A percentile compares a stretch with the other conserved stretches of the same genome.
phyloP scores from a whole-genome alignment of 75 land plant genomes.

The Picea glauca region DNA sequence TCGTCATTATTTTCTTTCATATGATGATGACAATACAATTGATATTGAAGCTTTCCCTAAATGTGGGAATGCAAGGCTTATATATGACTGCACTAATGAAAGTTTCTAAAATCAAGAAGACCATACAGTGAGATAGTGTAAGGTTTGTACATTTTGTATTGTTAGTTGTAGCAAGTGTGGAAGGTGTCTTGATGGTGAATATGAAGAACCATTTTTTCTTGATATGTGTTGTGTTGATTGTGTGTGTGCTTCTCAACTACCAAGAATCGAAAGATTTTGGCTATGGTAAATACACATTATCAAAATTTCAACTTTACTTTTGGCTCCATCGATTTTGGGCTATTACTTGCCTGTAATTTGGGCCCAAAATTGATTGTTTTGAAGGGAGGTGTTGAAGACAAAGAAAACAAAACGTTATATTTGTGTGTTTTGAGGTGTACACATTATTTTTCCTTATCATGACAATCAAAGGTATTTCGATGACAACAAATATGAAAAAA shows the following conservation, averaged over 20 bases:
- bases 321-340: neutral
- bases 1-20: too few relatives aligned
- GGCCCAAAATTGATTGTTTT: neutral
- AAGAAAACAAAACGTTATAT: neutral
- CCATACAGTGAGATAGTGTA: too few relatives aligned
- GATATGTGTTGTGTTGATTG: slow-evolving; percentile 59
- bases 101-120: too few relatives aligned
- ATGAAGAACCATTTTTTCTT: slow-evolving; percentile 64
- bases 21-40: too few relatives aligned
- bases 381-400: neutral
- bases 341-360: neutral
- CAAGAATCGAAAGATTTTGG: slow-evolving; percentile 31
- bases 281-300: slow-evolving; percentile 18
- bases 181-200: slow-evolving; percentile 48
- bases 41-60: too few relatives aligned
- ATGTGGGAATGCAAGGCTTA: too few relatives aligned
- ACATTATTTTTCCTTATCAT: too few relatives aligned
- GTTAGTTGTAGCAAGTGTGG: slow-evolving; percentile 74
- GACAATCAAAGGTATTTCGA: neutral
- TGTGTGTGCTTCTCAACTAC: slow-evolving; percentile 35
- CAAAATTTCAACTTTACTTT: neutral
- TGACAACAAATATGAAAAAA: neutral
- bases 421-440: neutral
- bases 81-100: too few relatives aligned
- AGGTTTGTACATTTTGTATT: slow-evolving; percentile 69